Base-by-base conservation (phyloP, 108 stramenopile genomes). In the Hondaea fermentalgiana region DNA sequence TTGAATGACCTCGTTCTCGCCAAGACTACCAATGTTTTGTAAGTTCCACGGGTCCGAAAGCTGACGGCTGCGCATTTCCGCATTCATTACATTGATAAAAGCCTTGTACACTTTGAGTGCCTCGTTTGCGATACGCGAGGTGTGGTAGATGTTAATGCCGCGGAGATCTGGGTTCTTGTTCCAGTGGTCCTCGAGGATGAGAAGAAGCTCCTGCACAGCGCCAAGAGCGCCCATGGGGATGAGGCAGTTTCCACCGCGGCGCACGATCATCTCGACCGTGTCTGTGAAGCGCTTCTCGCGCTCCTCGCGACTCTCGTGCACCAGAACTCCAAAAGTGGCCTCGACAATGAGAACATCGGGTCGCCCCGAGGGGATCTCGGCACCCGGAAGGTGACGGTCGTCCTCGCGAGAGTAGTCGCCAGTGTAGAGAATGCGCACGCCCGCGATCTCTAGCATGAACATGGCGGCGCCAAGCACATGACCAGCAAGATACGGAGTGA, bases 381-480 rank as follows among this genome's bases (percentile, higher is more conserved):
- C 99, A 35, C 97, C 96, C 95, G 97, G 97, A 51, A 99, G 92
- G 89, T 99, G 99, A 6, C 98, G 93, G 95, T 98, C 98, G 87
- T 97, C 97, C 92, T 97, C 96, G 95, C 97, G 96, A 76, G 94
- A 95, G 94, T 99, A 99, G 93, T 99, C 99, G 5, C 99, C 99
- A 0, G 98, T 99, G 92, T 99, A 99, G 16, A 99, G 91, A 0
- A 99, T 91, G 10, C 94, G 94, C 29, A 98, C 91, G 60, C 97
- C 98, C 29, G 96, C 98, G 69, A 99, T 95, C 42, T 98, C 98
- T 87, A 99, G 90, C 88, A 95, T 96, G 88, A 95, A 99, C 98
- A 99, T 98, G 90, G 97, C 98, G 28, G 98, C 99, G 47, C 99
- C 99, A 25, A 99, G 93, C 23, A 99, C 99, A 90, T 99, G 99